Evolutionary conservation across 768 basidiomycete species (phyloP), one percentile per base, ranked within the genome.

Genomic region (Rhodotorula graminis): DNA sequence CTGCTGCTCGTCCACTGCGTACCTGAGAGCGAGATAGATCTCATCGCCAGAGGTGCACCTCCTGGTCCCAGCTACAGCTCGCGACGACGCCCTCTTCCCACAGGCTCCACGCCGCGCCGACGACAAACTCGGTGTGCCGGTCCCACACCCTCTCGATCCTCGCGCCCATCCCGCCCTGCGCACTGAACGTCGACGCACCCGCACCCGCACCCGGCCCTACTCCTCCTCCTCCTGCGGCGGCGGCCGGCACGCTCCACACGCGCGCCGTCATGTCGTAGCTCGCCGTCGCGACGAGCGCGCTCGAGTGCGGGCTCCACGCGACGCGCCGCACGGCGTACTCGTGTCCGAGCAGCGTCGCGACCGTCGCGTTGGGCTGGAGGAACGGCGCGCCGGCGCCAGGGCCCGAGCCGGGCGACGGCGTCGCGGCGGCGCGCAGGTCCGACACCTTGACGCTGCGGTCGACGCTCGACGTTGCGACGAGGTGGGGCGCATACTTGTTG

Each of bases 261-360:
- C 92, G 85, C 81, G 90, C 92, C 2, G 93, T 93, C 95, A 97
- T 98, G 79, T 98, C 95, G 82, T 97, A 94, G 78, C 90, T 89
- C 52, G 86, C 85, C 47, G 85, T 86, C 16, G 83, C 82, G 33
- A 84, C 64, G 10, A 80, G 46, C 57, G 78, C 68, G 7, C 68
- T 23, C 14, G 73, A 66, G 64, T 81, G 79, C 11, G 81, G 81
- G 3, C 71, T 76, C 92, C 93, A 95, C 73, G 91, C 90, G 8
- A 95, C 86, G 79, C 90, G 90, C 55, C 93, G 84, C 57, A 94
- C 87, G 4, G 93, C 93, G 78, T 92, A 94, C 81, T 93, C 92
- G 78, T 95, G 93, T 12, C 93, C 93, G 8, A 86, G 82, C 19
- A 93, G 81, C 70, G 88, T 87, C 27, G 79, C 69, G 33, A 78